phyloP scores from a whole-genome alignment of 371 early-diverging fungal species.

The Mucor lusitanicus region DNA sequence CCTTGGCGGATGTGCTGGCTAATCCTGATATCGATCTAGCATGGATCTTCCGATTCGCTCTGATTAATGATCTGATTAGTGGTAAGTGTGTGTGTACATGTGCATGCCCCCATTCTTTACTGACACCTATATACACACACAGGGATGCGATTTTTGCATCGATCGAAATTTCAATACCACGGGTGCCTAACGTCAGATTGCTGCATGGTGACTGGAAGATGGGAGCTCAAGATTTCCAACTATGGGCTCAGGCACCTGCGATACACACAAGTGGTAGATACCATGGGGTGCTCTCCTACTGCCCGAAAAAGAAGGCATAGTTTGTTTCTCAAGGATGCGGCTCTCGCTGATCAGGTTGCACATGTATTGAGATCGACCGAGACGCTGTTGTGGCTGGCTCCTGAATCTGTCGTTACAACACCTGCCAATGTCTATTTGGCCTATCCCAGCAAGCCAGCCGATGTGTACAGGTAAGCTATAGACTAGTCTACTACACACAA shows the following conservation, averaged over 20 bases:
- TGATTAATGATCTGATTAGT: constrained; percentile 51
- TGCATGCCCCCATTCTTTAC: background rate
- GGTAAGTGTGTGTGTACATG: constrained; percentile 11
- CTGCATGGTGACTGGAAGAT: constrained; percentile 50
- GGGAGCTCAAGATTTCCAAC: constrained; percentile 57
- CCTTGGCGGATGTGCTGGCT: constrained; percentile 41
- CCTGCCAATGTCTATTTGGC: constrained; percentile 31
- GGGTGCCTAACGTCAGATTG: constrained; percentile 47
- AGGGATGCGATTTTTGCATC: constrained; percentile 55
- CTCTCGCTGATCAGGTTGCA: background rate
- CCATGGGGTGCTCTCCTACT: background rate
- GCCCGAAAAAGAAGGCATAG: background rate
- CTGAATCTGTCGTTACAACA: constrained; percentile 38
- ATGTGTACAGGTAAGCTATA: constrained; percentile 30
- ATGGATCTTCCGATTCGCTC: constrained; percentile 55
- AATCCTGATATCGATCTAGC: constrained; percentile 49
- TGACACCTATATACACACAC: background rate
- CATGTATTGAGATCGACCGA: constrained; percentile 9
- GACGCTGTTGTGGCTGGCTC: constrained; percentile 46
- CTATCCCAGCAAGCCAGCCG: constrained; percentile 38
- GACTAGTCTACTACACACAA: background rate
- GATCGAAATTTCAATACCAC: constrained; percentile 48
- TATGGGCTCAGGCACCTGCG: constrained; percentile 37
- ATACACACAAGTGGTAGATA: constrained; percentile 30
- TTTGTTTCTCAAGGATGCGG: background rate